Evolutionary conservation across 2,329 filamentous ascomycete species (phyloP).

Genomic region (Sordariomycetes sp.): DNA sequence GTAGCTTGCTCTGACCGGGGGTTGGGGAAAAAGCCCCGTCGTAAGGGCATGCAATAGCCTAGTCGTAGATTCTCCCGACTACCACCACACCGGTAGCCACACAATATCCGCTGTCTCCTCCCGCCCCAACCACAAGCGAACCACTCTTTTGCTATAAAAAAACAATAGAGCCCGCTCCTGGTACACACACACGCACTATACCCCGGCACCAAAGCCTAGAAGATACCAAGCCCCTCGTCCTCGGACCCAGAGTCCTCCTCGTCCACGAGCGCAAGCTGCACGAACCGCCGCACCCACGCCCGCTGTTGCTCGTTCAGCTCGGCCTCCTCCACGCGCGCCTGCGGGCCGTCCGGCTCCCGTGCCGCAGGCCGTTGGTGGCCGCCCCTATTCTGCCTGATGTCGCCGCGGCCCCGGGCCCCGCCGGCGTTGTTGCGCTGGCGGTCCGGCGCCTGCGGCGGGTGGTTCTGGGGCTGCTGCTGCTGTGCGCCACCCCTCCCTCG

Average conservation of each 20-base stretch:
- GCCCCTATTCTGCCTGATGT: neutral
- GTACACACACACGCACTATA: neutral
- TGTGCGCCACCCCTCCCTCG: neutral
- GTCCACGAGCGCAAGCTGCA: conserved; percentile 38
- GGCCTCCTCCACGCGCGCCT: conserved; percentile 7
- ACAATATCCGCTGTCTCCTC: neutral
- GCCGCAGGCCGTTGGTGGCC: neutral
- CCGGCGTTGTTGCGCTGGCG: neutral
- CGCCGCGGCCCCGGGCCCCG: neutral
- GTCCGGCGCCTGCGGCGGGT: neutral
- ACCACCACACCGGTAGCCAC: neutral
- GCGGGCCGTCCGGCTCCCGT: neutral
- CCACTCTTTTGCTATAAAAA: neutral
- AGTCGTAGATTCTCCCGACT: neutral
- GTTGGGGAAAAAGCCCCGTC: neutral
- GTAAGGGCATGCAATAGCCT: neutral
- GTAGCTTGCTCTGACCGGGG: neutral
- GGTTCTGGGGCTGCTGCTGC: neutral
- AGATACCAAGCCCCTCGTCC: conserved; percentile 15
- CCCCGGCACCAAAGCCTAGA: neutral
- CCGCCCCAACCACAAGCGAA: neutral
- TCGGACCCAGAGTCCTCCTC: conserved; percentile 32
- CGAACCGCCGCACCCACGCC: conserved; percentile 40
- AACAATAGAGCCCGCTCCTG: neutral
- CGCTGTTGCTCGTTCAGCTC: conserved; percentile 31